These are phyloP conservation scores for Xerocomellus chrysenteron DNA, from an alignment of 768 basidiomycete species.

Conservation along the genomic window DNA sequence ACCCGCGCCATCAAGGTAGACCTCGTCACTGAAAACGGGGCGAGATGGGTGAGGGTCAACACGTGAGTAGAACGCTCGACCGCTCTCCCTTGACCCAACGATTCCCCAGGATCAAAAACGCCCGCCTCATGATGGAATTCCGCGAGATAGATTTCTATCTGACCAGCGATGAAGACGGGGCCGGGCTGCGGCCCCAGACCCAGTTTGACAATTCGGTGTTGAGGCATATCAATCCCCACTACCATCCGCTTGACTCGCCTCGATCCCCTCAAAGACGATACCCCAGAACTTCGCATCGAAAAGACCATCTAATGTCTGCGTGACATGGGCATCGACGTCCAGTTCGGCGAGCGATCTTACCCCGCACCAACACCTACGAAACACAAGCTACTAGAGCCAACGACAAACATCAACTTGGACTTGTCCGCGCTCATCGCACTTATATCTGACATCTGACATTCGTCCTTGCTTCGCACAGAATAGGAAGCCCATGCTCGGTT, in stretches of 20 bases:
- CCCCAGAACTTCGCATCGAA: constrained; percentile 55
- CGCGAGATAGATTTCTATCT: constrained; percentile 82
- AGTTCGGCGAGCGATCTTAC: constrained; percentile 67
- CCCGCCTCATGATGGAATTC: constrained; percentile 76
- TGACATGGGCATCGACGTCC: constrained; percentile 63
- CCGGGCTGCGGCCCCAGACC: constrained; percentile 52
- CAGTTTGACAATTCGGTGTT: constrained; percentile 74
- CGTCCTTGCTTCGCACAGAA: constrained; percentile 53
- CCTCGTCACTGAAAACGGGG: constrained; percentile 72
- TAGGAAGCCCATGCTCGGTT: constrained; percentile 66
- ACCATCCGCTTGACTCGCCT: constrained; percentile 68
- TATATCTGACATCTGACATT: constrained; percentile 79
- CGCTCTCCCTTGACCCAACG: neutral
- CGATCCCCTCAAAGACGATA: constrained; percentile 38
- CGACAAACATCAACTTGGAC: constrained; percentile 71
- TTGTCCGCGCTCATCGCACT: constrained; percentile 83
- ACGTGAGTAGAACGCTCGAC: constrained; percentile 54
- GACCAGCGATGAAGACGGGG: constrained; percentile 48
- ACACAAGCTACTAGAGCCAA: constrained; percentile 42
- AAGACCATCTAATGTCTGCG: constrained; percentile 56
- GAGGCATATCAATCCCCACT: constrained; percentile 34
- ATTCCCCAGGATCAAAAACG: constrained; percentile 66
- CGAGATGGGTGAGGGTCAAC: constrained; percentile 79
- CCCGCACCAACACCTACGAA: constrained; percentile 6
- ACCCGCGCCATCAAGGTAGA: constrained; percentile 63